These are phyloP conservation scores for Candida odintsovae DNA, from an alignment of 805 yeast genomes.

Conservation along the genomic window DNA sequence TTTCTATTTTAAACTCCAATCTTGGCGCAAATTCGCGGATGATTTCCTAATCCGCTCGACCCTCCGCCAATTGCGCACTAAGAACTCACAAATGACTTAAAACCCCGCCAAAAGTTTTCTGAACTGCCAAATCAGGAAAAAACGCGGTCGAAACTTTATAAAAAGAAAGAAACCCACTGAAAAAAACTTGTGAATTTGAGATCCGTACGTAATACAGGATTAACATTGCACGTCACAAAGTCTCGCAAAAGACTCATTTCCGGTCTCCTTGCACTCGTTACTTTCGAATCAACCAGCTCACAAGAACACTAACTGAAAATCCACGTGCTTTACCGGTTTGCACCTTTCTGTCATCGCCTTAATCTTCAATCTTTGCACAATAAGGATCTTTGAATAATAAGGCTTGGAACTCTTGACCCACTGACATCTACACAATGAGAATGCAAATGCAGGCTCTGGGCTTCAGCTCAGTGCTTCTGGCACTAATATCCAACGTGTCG, in stretches of 20 bases:
- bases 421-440: neutral
- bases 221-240: neutral
- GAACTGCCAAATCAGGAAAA: neutral
- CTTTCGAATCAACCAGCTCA: neutral
- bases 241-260: too few species aligned
- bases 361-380: neutral
- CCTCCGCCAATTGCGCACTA: neutral
- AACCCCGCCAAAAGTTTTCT: neutral
- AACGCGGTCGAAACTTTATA: neutral
- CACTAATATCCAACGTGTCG: neutral
- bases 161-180: neutral
- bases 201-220: neutral
- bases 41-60: neutral
- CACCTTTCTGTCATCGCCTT: neutral
- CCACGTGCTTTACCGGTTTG: too few species aligned
- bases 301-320: neutral
- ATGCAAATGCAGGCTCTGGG: neutral
- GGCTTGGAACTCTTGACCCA: neutral
- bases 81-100: neutral
- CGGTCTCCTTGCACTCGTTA: too few species aligned
- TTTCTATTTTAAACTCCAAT: neutral
- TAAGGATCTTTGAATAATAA: neutral
- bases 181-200: neutral
- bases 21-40: neutral
- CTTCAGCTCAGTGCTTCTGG: neutral